Evolutionary conservation across 2,329 filamentous ascomycete genomes (phyloP).

Genomic region (Xylaria sp.): DNA sequence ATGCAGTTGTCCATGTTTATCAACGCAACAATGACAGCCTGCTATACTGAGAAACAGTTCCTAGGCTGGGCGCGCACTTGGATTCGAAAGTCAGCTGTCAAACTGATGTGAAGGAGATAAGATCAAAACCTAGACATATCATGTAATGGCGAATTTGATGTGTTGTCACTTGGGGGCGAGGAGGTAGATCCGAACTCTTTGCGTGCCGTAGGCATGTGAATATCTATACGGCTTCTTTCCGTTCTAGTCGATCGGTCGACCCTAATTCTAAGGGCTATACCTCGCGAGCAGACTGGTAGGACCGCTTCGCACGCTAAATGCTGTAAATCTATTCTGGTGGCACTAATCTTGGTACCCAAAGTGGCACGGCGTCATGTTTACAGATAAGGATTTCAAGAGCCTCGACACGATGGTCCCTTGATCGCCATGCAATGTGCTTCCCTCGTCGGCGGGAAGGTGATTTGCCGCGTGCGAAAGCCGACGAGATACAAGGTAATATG

Average conservation of each 20-base stretch:
- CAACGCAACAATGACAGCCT: slow-evolving; percentile 12
- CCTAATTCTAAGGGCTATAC: slow-evolving; percentile 19
- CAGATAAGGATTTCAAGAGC: slow-evolving; percentile 29
- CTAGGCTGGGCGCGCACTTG: slow-evolving; percentile 5
- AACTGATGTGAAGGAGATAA: not conserved
- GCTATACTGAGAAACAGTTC: not conserved
- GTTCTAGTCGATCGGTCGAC: not conserved
- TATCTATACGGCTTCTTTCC: not conserved
- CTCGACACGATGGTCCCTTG: slow-evolving; percentile 37
- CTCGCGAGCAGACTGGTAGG: slow-evolving; percentile 34
- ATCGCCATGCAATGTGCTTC: slow-evolving; percentile 36
- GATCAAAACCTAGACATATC: not conserved
- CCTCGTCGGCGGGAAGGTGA: slow-evolving; percentile 31
- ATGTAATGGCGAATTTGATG: slow-evolving; percentile 13
- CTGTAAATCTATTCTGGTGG: slow-evolving; percentile 31
- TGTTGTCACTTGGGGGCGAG: not conserved
- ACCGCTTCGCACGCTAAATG: slow-evolving; percentile 34
- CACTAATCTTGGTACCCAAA: slow-evolving; percentile 48
- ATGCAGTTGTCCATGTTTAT: slow-evolving; percentile 33
- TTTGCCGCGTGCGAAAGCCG: slow-evolving; percentile 40
- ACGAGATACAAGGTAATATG: slow-evolving; percentile 38
- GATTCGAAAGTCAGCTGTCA: not conserved
- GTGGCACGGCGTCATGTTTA: slow-evolving; percentile 42
- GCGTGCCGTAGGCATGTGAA: slow-evolving; percentile 7
- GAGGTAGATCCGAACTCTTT: not conserved